These are phyloP conservation scores for Fusarium pilosicola DNA, from an alignment of 2,329 filamentous ascomycete genomes.

Conservation along the genomic window DNA sequence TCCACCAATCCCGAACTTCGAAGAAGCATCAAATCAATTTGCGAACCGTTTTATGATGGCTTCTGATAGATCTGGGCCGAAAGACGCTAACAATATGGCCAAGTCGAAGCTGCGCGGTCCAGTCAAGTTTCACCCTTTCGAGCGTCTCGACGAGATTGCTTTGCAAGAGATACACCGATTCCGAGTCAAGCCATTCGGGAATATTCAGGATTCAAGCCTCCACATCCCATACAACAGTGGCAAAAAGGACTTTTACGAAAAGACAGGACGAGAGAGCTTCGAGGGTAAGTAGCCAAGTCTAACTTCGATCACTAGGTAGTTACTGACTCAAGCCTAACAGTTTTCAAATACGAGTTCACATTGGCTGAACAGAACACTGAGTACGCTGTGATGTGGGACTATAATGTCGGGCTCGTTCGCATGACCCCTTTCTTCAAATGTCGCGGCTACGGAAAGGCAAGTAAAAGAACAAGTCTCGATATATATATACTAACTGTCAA, in stretches of 20 bases:
- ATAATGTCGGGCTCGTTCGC: constrained; percentile 90
- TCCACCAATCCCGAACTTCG: constrained; percentile 19
- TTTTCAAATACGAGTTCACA: constrained; percentile 74
- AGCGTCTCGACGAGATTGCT: constrained; percentile 69
- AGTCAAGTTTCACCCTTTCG: constrained; percentile 79
- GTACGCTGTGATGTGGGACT: constrained; percentile 94
- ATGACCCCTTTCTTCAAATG: constrained; percentile 97
- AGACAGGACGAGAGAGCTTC: constrained; percentile 88
- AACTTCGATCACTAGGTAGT: not conserved
- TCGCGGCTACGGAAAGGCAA: constrained; percentile 85
- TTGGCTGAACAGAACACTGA: constrained; percentile 72
- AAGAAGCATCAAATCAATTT: constrained; percentile 9
- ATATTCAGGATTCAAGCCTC: constrained; percentile 69
- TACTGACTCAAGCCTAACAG: constrained; percentile 27
- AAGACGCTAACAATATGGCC: constrained; percentile 58
- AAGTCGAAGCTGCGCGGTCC: constrained; percentile 72
- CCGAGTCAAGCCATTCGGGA: constrained; percentile 71
- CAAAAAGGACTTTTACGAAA: constrained; percentile 88
- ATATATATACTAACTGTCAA: constrained; percentile 17
- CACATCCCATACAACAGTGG: constrained; percentile 96
- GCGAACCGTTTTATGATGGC: constrained; percentile 24
- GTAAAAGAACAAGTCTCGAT: constrained; percentile 2
- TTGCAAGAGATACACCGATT: constrained; percentile 69
- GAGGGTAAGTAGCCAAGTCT: constrained; percentile 70
- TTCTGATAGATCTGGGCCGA: constrained; percentile 47